Base-by-base conservation (phyloP, 1,139 yeast species). In the Suhomyces ambrosiae region DNA sequence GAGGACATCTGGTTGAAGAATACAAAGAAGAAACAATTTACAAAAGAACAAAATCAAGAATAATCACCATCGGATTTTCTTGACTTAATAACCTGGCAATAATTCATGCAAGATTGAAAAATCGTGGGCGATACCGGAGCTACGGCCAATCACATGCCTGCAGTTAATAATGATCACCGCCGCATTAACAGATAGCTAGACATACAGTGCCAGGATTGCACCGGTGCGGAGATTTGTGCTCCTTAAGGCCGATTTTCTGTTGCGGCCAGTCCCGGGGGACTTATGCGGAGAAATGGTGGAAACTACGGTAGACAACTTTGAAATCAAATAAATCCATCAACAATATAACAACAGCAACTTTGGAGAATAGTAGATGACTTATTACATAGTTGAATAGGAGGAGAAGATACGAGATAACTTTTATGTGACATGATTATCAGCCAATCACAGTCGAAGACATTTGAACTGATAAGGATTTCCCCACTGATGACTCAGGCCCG, bases 1-100 rank as follows among this genome's bases (percentile, higher is more conserved):
- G 73, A 67, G 35, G 63, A 17, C 42, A 40, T 41, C n/a, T n/a
- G n/a, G n/a, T 18, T 18, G 21, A 18, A 18, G 21, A 35, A 27
- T 36, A 33, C 24, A 34, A 37, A 33, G 23, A 14, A 17, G 15
- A 35, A n/a, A n/a, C n/a, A 33, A 38, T 32, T 34, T 42, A 35
- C 27, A 26, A 21, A 17, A n/a, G 8, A 29, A 13, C 17, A 29
- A 6, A 24, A 24, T 24, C 5, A 11, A 11, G 9, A n/a, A 4
- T n/a, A 12, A 7, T n/a, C 4, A 24, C 24, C 6, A 12, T 6
- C 15, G 15, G 27, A 24, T 12, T n/a, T 7, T 24, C 15, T 7
- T 11, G 15, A 10, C 29, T 26, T 14, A 26, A 14, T 14, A 26
- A 14, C 15, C 24, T 12, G 9, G 9, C 9, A 3, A n/a, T 7